Evolutionary conservation across 2,329 filamentous ascomycete genomes (phyloP).

Genomic region (Dactylella cylindrospora): DNA sequence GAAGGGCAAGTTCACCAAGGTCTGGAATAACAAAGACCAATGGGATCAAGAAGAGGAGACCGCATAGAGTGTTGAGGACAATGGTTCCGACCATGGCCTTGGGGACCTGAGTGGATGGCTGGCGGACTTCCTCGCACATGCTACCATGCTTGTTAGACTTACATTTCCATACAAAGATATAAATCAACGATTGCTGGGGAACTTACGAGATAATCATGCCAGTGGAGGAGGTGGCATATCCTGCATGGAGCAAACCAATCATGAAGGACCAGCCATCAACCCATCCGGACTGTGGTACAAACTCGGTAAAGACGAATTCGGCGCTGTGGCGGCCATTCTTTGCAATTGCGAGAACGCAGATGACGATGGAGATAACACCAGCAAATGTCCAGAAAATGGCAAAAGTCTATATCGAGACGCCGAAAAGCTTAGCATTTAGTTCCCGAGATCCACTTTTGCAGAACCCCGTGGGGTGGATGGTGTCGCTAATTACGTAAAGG

Average conservation of each 20-base stretch:
- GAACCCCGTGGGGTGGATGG: slow-evolving; percentile 14
- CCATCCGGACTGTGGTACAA: slow-evolving; percentile 71
- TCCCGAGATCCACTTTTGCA: slow-evolving; percentile 12
- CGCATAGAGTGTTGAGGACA: slow-evolving; percentile 66
- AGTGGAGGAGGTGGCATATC: slow-evolving; percentile 72
- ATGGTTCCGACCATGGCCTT: slow-evolving; percentile 72
- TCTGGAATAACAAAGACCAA: slow-evolving; percentile 70
- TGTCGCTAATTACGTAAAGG: slow-evolving; percentile 43
- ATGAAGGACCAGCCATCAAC: slow-evolving; percentile 70
- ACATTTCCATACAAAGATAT: neutral
- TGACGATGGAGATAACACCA: slow-evolving; percentile 66
- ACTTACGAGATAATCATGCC: slow-evolving; percentile 77
- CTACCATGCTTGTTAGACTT: slow-evolving; percentile 51
- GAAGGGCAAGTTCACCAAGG: slow-evolving; percentile 58
- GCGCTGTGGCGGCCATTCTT: slow-evolving; percentile 67
- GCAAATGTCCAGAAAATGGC: slow-evolving; percentile 75
- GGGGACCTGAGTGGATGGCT: slow-evolving; percentile 68
- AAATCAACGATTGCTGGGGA: slow-evolving; percentile 18
- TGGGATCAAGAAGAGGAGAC: slow-evolving; percentile 68
- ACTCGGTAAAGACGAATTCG: slow-evolving; percentile 67
- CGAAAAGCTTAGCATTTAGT: slow-evolving; percentile 27
- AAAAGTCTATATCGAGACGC: slow-evolving; percentile 59
- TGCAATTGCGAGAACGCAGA: slow-evolving; percentile 66
- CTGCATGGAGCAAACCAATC: slow-evolving; percentile 70
- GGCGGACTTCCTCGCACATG: slow-evolving; percentile 72